phyloP scores from a whole-genome alignment of 768 basidiomycete species.

The Myochromella boudieri region DNA sequence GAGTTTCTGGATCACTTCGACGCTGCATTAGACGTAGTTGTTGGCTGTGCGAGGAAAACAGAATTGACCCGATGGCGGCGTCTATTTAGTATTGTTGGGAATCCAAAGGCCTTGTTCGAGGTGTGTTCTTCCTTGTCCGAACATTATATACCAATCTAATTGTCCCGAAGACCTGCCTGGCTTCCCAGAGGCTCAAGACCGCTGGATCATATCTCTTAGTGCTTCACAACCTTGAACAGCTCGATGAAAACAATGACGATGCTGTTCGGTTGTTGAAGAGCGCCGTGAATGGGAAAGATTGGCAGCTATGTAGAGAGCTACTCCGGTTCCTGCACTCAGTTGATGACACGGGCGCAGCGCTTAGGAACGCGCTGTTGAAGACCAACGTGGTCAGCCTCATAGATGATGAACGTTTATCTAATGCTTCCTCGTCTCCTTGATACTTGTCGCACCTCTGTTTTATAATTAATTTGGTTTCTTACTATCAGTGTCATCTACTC shows the following conservation, averaged over 20 bases:
- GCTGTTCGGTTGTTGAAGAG: slow-evolving; percentile 77
- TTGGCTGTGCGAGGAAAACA: slow-evolving; percentile 94
- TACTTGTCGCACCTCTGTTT: neutral
- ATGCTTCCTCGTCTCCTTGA: slow-evolving; percentile 3
- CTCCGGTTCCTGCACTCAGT: slow-evolving; percentile 91
- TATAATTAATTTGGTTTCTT: neutral
- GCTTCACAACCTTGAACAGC: slow-evolving; percentile 88
- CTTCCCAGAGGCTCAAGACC: slow-evolving; percentile 72
- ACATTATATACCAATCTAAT: slow-evolving; percentile 1
- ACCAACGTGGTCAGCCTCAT: slow-evolving; percentile 20
- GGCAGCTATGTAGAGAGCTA: slow-evolving; percentile 89
- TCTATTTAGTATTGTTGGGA: slow-evolving; percentile 88
- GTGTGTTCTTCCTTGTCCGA: slow-evolving; percentile 34
- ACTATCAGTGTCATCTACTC: neutral
- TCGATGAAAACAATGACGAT: slow-evolving; percentile 77
- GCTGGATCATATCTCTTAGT: slow-evolving; percentile 93
- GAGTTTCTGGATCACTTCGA: slow-evolving; percentile 96
- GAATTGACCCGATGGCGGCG: slow-evolving; percentile 89
- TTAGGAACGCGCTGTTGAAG: slow-evolving; percentile 56
- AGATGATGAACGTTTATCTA: slow-evolving; percentile 10
- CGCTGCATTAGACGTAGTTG: slow-evolving; percentile 87
- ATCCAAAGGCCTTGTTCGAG: slow-evolving; percentile 89
- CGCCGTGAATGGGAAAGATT: slow-evolving; percentile 79
- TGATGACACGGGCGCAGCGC: slow-evolving; percentile 78
- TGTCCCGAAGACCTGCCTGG: slow-evolving; percentile 64